Percentiles rank a stretch among this genome's conserved stretches.
These are phyloP conservation scores for Melanogaster broomeanus DNA, from an alignment of 768 basidiomycete species.

Conservation along the genomic window DNA sequence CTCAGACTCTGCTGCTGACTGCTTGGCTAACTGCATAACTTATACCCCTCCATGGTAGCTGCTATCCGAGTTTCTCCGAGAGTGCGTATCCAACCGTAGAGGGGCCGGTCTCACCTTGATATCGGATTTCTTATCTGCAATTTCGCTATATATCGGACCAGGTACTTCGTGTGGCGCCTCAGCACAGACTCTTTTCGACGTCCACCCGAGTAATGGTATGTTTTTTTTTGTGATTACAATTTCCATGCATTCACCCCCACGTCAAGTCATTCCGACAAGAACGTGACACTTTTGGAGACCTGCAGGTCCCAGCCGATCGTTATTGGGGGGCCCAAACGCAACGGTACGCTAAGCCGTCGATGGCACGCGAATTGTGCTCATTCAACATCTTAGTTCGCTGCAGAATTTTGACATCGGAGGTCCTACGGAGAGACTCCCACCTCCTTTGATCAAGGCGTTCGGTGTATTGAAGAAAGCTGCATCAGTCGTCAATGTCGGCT, in stretches of 20 bases:
- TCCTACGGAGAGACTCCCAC: conserved; percentile 87
- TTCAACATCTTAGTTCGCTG: conserved; percentile 58
- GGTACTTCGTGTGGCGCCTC: conserved; percentile 5
- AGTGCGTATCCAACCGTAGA: too few species aligned
- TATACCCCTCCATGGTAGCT: conserved; percentile 4
- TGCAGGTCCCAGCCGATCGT: conserved; percentile 82
- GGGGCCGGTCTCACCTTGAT: conserved; percentile 17
- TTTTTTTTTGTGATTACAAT: not conserved
- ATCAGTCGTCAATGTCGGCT: conserved; percentile 81
- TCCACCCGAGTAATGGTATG: conserved; percentile 39
- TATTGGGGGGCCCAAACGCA: conserved; percentile 99
- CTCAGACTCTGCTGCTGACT: too few species aligned
- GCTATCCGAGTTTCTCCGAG: conserved; percentile 7
- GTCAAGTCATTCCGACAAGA: conserved; percentile 70
- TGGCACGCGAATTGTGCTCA: conserved; percentile 7
- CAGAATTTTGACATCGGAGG: conserved; percentile 99
- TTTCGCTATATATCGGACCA: not conserved
- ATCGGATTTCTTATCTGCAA: not conserved
- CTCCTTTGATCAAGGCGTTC: conserved; percentile 96
- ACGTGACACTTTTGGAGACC: conserved; percentile 93
- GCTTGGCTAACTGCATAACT: too few species aligned
- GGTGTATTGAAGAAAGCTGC: conserved; percentile 98
- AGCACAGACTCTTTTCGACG: conserved; percentile 26
- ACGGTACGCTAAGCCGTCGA: conserved; percentile 47
- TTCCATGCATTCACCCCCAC: conserved; percentile 12